phyloP scores from a whole-genome alignment of 768 basidiomycete genomes.

The Pholiota conissans region DNA sequence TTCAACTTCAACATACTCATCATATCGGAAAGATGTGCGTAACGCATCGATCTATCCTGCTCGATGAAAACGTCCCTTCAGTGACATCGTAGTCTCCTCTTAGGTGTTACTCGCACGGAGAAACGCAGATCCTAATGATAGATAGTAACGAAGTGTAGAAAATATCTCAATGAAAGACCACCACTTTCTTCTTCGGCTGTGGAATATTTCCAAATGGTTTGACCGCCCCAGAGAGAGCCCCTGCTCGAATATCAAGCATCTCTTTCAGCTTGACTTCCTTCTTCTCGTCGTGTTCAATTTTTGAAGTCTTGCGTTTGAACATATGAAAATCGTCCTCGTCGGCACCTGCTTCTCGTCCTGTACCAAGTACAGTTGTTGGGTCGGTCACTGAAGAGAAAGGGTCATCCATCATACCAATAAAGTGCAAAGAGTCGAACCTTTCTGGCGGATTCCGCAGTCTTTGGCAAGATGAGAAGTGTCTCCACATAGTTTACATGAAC shows the following conservation, averaged over 20 bases:
- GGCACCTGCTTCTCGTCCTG: constrained; percentile 64
- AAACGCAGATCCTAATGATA: no score
- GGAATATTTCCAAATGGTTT: constrained; percentile 31
- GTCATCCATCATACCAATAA: not conserved
- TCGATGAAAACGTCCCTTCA: no score
- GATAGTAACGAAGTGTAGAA: not conserved
- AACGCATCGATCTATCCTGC: no score
- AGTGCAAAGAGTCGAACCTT: constrained; percentile 36
- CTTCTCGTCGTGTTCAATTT: constrained; percentile 63
- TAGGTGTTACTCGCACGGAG: no score
- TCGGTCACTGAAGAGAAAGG: constrained; percentile 35
- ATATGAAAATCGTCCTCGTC: constrained; percentile 96
- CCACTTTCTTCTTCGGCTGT: constrained; percentile 43
- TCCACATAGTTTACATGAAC: constrained; percentile 86
- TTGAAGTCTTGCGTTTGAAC: constrained; percentile 62
- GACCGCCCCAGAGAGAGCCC: constrained; percentile 39
- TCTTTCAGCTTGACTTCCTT: constrained; percentile 42
- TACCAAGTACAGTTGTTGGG: constrained; percentile 37
- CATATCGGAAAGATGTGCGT: no score
- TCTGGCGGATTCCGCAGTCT: constrained; percentile 69
- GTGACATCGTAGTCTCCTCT: no score
- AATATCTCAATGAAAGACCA: constrained; percentile 20
- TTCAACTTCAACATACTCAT: no score
- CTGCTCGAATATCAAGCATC: constrained; percentile 41
- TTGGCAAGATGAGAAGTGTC: constrained; percentile 84